Percentiles rank a stretch among this genome's conserved stretches.
These are phyloP conservation scores for Daldinia concentrica DNA, from an alignment of 495 filamentous ascomycete genomes.

Conservation along the genomic window DNA sequence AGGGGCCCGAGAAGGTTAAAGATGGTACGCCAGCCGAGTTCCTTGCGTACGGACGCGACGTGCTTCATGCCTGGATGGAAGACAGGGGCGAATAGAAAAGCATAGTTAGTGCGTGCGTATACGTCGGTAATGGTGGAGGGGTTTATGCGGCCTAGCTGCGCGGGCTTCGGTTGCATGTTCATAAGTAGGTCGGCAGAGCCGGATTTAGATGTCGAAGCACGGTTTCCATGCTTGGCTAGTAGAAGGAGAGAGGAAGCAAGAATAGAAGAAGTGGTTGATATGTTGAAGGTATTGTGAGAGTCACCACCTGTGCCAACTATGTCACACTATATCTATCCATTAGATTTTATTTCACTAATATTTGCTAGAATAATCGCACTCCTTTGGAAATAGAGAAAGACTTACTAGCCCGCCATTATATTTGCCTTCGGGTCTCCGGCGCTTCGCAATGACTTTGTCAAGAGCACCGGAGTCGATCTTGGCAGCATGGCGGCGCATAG, in stretches of 20 bases:
- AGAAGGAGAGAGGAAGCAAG: conserved; percentile 83
- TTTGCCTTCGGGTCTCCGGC: conserved; percentile 68
- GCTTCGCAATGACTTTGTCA: conserved; percentile 58
- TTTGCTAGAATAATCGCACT: not conserved
- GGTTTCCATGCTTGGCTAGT: conserved; percentile 94
- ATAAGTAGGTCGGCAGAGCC: conserved; percentile 93
- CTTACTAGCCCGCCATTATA: conserved; percentile 77
- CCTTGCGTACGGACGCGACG: conserved; percentile 81
- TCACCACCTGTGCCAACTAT: conserved; percentile 98
- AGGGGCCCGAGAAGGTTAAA: conserved; percentile 97
- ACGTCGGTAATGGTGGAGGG: conserved; percentile 72
- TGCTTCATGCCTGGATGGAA: conserved; percentile 95
- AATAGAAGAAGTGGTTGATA: conserved; percentile 93
- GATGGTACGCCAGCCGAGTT: conserved; percentile 90
- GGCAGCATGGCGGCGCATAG: conserved; percentile 69
- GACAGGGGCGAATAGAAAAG: conserved; percentile 94
- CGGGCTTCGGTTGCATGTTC: conserved; percentile 71
- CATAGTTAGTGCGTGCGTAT: conserved; percentile 84
- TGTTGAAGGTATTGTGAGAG: conserved; percentile 96
- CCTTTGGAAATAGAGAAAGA: conserved; percentile 6
- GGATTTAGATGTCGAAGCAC: conserved; percentile 92
- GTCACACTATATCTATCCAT: conserved; percentile 70
- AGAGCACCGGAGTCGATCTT: conserved; percentile 53
- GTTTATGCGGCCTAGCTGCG: conserved; percentile 75
- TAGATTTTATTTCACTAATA: conserved; percentile 16